phyloP scores from a whole-genome alignment of 1,284 basidiomycete genomes.

The Ceratobasidium sp. region DNA sequence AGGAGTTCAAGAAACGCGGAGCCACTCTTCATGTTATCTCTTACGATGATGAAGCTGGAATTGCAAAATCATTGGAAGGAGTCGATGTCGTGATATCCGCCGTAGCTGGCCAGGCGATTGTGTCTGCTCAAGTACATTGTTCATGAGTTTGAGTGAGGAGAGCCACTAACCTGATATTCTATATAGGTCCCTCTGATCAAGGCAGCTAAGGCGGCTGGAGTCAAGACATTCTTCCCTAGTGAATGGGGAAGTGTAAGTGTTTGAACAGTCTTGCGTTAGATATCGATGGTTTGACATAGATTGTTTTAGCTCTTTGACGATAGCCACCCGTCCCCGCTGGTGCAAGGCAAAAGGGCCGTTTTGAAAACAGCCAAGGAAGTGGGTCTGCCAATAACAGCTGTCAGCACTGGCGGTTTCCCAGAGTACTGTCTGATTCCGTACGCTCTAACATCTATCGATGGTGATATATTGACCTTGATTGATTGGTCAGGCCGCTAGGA shows the following conservation, averaged over 20 bases:
- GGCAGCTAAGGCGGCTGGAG: constrained; percentile 12
- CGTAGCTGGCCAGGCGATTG: neutral
- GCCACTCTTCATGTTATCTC: constrained; percentile 1
- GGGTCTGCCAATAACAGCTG: neutral
- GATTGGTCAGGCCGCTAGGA: neutral
- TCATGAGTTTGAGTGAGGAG: too few relatives aligned
- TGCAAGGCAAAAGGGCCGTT: neutral
- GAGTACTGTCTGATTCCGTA: constrained; percentile 1
- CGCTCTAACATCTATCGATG: neutral
- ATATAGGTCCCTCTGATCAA: constrained; percentile 12
- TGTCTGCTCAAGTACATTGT: constrained; percentile 10
- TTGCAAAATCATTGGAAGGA: constrained; percentile 15
- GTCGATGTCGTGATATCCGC: constrained; percentile 26
- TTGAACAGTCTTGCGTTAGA: neutral
- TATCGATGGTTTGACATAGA: neutral
- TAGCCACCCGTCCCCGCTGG: neutral
- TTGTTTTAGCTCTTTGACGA: neutral
- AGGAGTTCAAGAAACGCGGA: constrained; percentile 5
- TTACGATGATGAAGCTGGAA: constrained; percentile 7
- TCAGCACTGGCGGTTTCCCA: constrained; percentile 1
- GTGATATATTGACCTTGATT: neutral
- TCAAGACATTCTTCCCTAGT: constrained; percentile 26
- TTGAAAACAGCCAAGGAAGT: neutral
- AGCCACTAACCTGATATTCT: neutral
- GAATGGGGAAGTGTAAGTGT: constrained; percentile 24